Percentiles rank a stretch among this genome's conserved stretches.
These are phyloP conservation scores for Rhodotorula glutinis DNA, from an alignment of 1,284 basidiomycete genomes.

Conservation along the genomic window DNA sequence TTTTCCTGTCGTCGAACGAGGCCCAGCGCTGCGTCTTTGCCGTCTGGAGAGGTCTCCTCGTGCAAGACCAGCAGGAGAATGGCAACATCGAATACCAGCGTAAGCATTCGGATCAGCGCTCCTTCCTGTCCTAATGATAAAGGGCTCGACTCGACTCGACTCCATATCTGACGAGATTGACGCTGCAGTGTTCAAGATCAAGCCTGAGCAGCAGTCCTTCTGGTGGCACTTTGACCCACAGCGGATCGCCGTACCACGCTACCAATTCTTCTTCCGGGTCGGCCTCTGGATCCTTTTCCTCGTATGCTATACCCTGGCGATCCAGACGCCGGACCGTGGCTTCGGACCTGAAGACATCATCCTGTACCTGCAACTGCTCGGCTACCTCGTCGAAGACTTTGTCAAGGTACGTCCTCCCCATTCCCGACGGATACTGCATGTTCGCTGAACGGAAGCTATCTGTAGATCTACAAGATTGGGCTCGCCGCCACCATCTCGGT, in stretches of 20 bases:
- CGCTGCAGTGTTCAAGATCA: constrained; percentile 50
- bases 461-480: constrained; percentile 31
- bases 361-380: constrained; percentile 39
- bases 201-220: constrained; percentile 54
- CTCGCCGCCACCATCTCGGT: constrained; percentile 38
- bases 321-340: constrained; percentile 44
- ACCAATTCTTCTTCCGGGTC: constrained; percentile 54
- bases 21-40: constrained; percentile 60
- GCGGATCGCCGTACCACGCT: constrained; percentile 81
- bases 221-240: constrained; percentile 70
- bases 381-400: constrained; percentile 43
- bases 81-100: constrained; percentile 28
- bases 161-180: no score
- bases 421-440: no score
- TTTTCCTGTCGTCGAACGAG: constrained; percentile 83
- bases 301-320: constrained; percentile 58
- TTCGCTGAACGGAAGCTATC: no score
- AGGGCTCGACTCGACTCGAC: no score
- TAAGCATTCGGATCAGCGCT: background rate
- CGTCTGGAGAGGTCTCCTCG: constrained; percentile 46
- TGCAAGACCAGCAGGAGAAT: constrained; percentile 34
- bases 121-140: no score
- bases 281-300: constrained; percentile 80
- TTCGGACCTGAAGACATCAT: constrained; percentile 41
- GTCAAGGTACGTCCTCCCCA: constrained; percentile 20